Evolutionary conservation across 2,329 filamentous ascomycete genomes (phyloP).

Genomic region (Penicillium decumbens): DNA sequence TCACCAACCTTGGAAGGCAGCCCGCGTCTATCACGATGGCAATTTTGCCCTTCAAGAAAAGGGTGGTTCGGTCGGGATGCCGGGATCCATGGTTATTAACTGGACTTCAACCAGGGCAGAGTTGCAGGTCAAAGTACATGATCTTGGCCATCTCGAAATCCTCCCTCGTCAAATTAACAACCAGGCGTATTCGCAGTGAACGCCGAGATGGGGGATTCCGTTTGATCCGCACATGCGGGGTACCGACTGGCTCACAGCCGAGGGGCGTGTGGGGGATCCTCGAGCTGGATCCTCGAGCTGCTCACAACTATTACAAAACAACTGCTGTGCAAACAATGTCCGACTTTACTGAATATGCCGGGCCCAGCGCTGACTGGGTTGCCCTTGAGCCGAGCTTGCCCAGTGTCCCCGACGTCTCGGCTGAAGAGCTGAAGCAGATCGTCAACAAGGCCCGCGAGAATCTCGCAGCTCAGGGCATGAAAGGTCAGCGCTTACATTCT

Average conservation of each 20-base stretch:
- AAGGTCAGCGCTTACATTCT: background rate
- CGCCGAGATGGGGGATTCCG: background rate
- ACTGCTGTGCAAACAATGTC: conserved; percentile 21
- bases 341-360: conserved; percentile 42
- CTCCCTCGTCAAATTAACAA: background rate
- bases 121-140: background rate
- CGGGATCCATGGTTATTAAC: conserved; percentile 14
- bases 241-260: conserved; percentile 10
- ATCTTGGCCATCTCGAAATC: background rate
- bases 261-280: conserved; percentile 8
- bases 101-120: background rate
- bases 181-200: background rate
- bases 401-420: conserved; percentile 18
- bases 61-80: conserved; percentile 18
- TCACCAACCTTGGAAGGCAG: conserved; percentile 47
- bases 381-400: conserved; percentile 37
- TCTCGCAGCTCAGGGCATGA: conserved; percentile 29
- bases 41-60: conserved; percentile 24
- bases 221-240: background rate
- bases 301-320: background rate
- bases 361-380: conserved; percentile 45
- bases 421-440: conserved; percentile 23
- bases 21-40: conserved; percentile 55
- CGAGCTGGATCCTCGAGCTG: background rate
- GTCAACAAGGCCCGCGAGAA: conserved; percentile 36